A percentile compares a stretch with the other conserved stretches of the same genome.
Conservation (phyloP, 2,329 filamentous ascomycete genomes). For the Arthroderma sp. region DNA sequence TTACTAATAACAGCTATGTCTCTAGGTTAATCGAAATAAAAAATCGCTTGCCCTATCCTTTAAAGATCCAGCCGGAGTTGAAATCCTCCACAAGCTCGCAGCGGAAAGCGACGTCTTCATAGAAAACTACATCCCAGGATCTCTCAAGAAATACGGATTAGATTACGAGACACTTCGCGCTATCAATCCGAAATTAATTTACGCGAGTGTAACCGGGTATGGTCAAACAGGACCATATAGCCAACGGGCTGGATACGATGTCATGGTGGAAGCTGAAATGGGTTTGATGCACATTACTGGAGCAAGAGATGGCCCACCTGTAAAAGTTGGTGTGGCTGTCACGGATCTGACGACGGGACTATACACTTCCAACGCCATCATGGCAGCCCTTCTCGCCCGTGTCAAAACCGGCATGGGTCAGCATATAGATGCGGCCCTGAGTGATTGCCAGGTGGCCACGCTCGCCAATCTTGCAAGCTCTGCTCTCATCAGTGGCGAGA, state of each 20-base stretch:
- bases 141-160: conserved; percentile 78
- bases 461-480: conserved; percentile 92
- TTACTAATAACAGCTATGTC: not conserved
- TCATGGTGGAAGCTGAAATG: conserved; percentile 98
- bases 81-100: conserved; percentile 73
- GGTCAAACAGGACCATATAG: conserved; percentile 89
- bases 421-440: conserved; percentile 81
- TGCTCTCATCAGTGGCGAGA: conserved; percentile 72
- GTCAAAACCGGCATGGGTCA: conserved; percentile 67
- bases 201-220: conserved; percentile 93
- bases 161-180: conserved; percentile 69
- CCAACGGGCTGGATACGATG: conserved; percentile 83
- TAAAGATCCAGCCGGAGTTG: conserved; percentile 67
- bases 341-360: conserved; percentile 91
- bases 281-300: conserved; percentile 98
- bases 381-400: conserved; percentile 76
- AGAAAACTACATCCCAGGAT: conserved; percentile 89
- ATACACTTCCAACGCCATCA: conserved; percentile 89
- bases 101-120: conserved; percentile 83
- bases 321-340: conserved; percentile 94
- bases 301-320: conserved; percentile 70
- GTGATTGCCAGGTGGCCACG: conserved; percentile 89
- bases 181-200: conserved; percentile 78
- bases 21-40: conserved; percentile 88
- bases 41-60: conserved; percentile 89